Base-by-base conservation (phyloP, 306 rosid genomes). In the Gleditsia sinensis region DNA sequence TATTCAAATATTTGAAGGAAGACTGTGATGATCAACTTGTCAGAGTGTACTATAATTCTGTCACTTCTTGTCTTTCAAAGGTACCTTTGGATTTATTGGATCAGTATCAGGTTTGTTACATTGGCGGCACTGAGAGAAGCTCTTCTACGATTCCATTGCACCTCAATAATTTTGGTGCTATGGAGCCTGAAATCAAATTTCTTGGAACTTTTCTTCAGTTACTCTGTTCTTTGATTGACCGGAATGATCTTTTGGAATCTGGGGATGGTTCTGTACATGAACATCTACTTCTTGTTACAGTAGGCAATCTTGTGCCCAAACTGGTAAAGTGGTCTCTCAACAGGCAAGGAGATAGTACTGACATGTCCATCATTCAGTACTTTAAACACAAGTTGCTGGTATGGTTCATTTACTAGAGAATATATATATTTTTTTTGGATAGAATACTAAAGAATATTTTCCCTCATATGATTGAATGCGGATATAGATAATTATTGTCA, bases 301-400 rank as follows among this genome's bases (percentile, higher is more conserved):
- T 82, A 42, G 60, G 73, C 80, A 77, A 72, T 75, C 83, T 91
- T 70, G 76, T 89, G 56, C 97, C 97, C 23, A 83, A 80, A 81
- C 80, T 94, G 78, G 80, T 92, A 27, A 56, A 67, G 65, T 84
- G 88, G 90, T 83, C 91, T 85, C 86, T 76, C 53, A 42, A 79
- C 62, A 74, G 78, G 88, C 85, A 69, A 74, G 90, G 76, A 63
- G 85, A 68, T 75, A 25, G 45, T 17, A 53, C 58, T 7, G 74
- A 82, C 71, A 72, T 24, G 46, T 51, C 79, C 79, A 74, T 86
- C 77, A 36, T 80, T 80, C 89, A 86, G 63, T 94, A 91, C 88
- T 76, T 91, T 43, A 88, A 87, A 81, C 93, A 89, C 84, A 94
- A 94, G 88, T 80, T 90, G 69, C 82, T 94, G 96, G 98, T 94